phyloP scores from a whole-genome alignment of 805 yeast species.

The Starmerella bacillaris region DNA sequence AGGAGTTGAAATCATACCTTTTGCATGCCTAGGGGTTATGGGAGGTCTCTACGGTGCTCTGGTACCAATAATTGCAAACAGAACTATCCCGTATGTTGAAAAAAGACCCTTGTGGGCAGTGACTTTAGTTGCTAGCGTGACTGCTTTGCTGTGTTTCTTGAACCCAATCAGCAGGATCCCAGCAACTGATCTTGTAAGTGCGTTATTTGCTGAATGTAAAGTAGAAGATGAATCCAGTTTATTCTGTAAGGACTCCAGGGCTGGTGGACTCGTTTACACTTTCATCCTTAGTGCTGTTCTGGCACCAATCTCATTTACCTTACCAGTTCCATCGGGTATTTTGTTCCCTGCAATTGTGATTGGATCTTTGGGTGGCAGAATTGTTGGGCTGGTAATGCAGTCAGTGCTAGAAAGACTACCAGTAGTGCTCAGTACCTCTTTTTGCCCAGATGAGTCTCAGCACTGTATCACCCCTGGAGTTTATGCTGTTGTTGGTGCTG shows the following conservation, averaged over 20 bases:
- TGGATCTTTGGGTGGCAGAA: conserved; percentile 87
- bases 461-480: conserved; percentile 67
- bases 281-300: conserved; percentile 37
- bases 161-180: conserved; percentile 23
- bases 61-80: conserved; percentile 17
- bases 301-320: conserved; percentile 54
- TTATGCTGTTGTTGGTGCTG: conserved; percentile 79
- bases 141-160: conserved; percentile 35
- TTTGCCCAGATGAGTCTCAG: conserved; percentile 27
- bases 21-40: conserved; percentile 45
- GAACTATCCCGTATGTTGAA: conserved; percentile 2
- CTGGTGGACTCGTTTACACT: conserved; percentile 24
- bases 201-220: conserved; percentile 52
- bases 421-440: conserved; percentile 12
- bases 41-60: conserved; percentile 53
- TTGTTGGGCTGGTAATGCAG: conserved; percentile 60
- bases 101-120: conserved; percentile 27
- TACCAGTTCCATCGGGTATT: conserved; percentile 80
- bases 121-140: conserved; percentile 29
- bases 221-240: conserved; percentile 12
- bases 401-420: conserved; percentile 37
- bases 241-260: conserved; percentile 10
- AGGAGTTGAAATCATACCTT: conserved; percentile 51
- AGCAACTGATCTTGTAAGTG: conserved; percentile 30
- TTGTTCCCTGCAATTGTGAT: conserved; percentile 94